Percentiles rank a stretch among this genome's conserved stretches.
Evolutionary conservation across 148 eudicot species (phyloP).

Genomic region (Vaccinium darrowii): DNA sequence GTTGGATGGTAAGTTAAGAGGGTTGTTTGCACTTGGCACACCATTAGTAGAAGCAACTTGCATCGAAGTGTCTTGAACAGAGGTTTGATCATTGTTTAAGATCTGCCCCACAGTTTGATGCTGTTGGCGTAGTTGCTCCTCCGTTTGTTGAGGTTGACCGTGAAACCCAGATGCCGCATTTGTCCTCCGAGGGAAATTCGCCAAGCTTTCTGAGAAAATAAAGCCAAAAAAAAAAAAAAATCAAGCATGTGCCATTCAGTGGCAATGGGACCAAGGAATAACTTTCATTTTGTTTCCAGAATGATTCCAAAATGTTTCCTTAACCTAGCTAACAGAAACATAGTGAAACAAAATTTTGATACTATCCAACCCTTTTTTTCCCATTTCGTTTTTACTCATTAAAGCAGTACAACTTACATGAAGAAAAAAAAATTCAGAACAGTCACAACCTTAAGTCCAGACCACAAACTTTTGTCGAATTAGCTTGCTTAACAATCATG

Average conservation of each 20-base stretch:
- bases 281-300: conserved; percentile 1
- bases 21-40: conserved; percentile 52
- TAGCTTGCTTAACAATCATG: neutral
- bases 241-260: neutral
- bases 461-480: neutral
- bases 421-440: neutral
- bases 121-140: conserved; percentile 47
- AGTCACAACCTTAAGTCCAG: neutral
- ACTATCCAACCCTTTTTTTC: neutral
- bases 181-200: conserved; percentile 83
- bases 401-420: neutral
- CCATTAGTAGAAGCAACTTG: conserved; percentile 61
- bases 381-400: neutral
- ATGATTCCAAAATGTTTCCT: neutral
- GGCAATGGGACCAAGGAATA: neutral
- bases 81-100: conserved; percentile 45
- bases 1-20: conserved; percentile 45
- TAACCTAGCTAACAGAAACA: neutral
- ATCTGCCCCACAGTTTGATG: conserved; percentile 47
- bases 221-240: neutral
- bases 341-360: neutral
- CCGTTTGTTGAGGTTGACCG: conserved; percentile 55
- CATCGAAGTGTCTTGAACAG: conserved; percentile 49
- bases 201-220: conserved; percentile 70
- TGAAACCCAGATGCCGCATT: conserved; percentile 49